Base-by-base conservation (phyloP, 108 stramenopile species). In the Skeletonema grethae region DNA sequence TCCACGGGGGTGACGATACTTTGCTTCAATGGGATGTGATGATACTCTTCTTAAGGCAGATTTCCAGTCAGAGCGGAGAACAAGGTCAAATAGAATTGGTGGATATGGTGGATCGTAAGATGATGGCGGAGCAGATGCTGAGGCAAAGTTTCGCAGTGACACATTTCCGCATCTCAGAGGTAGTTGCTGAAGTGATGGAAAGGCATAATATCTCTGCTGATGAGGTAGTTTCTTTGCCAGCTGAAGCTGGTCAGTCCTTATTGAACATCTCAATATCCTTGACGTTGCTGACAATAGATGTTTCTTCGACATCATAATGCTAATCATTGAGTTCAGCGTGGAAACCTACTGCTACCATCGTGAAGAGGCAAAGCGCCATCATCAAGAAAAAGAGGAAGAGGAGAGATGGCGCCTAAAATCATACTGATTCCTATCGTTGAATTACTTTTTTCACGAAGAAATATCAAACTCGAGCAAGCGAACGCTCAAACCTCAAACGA, bases 81-180 rank as follows among this genome's bases (percentile, higher is more conserved):
- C 39, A 15, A 74, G 20, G 35, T 74, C 73, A 67, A 74, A 74
- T 6, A 76, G 62, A 48, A 59, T 61, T 63, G 75, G 69, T 46
- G 75, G 69, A 38, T 56, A 29, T 12, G 53, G 28, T n/a, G 69
- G 38, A 5, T 53, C 22, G 8, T 53, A 53, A 8, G 50, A 53
- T 5, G 50, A 22, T 7, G 50, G 50, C 20, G 50, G 50, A 9
- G 22, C 2, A 53, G 18, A 22, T 7, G 22, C 20, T 9, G 50
- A 0, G 2, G 50, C 22, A 5, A 53, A 22, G 18, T 53, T 53
- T 22, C 50, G 50, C 16, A 43, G 41, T 4, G 36, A 38, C 2
- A 43, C 15, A 15, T 43, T 43, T 15, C 15, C 41, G n/a, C 41
- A 43, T 43, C 16, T 22, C 50, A 22, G 50, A 20, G 18, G 50